Evolutionary conservation across 164 flowering plant genomes (phyloP).

Genomic region (Magnolia kwangsiensis): DNA sequence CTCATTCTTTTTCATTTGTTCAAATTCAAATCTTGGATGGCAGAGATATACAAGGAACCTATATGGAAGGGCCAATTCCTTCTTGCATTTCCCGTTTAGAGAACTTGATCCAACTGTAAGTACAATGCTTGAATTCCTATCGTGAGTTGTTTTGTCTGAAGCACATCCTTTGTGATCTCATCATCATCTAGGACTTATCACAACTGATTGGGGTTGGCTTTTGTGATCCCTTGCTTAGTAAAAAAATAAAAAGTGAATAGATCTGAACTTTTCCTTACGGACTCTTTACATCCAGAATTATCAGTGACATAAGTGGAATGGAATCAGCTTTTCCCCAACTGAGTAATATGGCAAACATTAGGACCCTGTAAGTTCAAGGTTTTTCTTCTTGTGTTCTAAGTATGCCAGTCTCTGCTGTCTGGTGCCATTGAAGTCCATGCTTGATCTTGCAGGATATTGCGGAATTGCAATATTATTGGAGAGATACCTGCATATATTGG

Average conservation of each 20-base stretch:
- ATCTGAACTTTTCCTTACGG: not conserved
- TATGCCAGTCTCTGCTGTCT: not conserved
- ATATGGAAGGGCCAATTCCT: slow-evolving; percentile 70
- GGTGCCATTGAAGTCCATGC: not conserved
- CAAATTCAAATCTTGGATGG: not conserved
- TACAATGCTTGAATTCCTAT: not conserved
- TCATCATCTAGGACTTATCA: not conserved
- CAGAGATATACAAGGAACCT: slow-evolving; percentile 67
- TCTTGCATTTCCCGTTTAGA: slow-evolving; percentile 41
- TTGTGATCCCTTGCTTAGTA: not conserved
- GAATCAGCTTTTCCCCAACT: slow-evolving; percentile 42
- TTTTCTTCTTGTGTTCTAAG: not conserved
- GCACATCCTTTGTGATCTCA: too few species aligned
- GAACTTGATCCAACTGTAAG: slow-evolving; percentile 49
- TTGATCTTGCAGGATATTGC: slow-evolving; percentile 33
- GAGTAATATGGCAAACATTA: slow-evolving; percentile 30
- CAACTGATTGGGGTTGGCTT: not conserved
- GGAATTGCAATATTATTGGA: slow-evolving; percentile 58
- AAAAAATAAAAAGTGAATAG: not conserved
- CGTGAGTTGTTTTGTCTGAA: not conserved
- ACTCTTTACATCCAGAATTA: slow-evolving; percentile 43
- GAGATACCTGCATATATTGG: slow-evolving; percentile 51
- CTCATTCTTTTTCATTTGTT: too few species aligned
- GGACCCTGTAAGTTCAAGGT: slow-evolving; percentile 39
- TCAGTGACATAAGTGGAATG: slow-evolving; percentile 53